Evolutionary conservation across 2,329 filamentous ascomycete genomes (phyloP), one percentile per base, ranked within the genome.

Genomic region (Pseudogymnoascus sp.): DNA sequence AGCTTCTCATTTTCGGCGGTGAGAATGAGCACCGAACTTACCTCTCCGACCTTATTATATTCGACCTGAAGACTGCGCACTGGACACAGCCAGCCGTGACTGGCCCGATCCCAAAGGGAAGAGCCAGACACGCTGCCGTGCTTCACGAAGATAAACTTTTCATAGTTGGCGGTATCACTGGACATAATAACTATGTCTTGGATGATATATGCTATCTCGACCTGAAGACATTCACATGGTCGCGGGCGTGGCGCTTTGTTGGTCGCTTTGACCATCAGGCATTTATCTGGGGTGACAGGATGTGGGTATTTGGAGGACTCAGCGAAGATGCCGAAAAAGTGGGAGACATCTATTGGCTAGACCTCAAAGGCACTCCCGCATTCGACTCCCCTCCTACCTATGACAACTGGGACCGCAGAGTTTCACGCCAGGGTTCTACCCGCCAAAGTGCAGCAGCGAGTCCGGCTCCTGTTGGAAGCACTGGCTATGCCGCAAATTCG

Each of bases 1-100:
- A 97, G 75, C 81, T 99, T n/a, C 82, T 99, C 2, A 92, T 99
- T 1, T 99, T 97, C 72, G 94, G 94, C 62, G 94, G 94, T 67
- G 94, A 99, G 78, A 99, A 99, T 75, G 94, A 99, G 74, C 94
- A 97, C 72, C 86, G 92, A 67, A 92, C 92, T 63, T 96, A 97
- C 73, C 86, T 99, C 10, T 95, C 92, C 58, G 94, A 99, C 73
- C 85, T 99, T 21, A 95, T 97, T 66, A 88, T 99, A 59, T 96
- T 99, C 73, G 92, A 99, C 73, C 84, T 99, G 63, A 90, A 92
- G 73, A 94, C 91, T 0, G 92, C 93, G 36, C 89, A 95, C 72
- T 99, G 94, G 94, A 95, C 91, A 5, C 92, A 96, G 69, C 94
- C 94, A 10, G 85, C 92, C 66, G 87, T 97, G 17, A 85, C 86